Evolutionary conservation across 306 rosid genomes (phyloP), one percentile per base, ranked within the genome.

Genomic region (Prunus salicina): DNA sequence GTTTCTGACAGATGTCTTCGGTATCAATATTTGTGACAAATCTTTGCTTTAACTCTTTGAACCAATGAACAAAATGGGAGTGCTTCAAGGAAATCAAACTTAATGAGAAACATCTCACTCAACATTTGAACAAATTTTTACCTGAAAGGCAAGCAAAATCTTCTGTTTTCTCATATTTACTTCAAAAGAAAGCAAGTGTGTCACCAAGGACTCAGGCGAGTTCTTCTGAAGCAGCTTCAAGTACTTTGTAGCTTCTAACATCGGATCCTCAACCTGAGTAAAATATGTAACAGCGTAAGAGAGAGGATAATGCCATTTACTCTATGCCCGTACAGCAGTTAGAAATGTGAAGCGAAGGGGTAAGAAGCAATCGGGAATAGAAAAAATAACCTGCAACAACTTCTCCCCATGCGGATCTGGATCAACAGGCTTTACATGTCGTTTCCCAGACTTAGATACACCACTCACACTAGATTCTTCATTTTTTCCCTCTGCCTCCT

Each of bases 401-500:
- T 92, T 95, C 81, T 92, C 93, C 57, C 97, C 99, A 12, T 84
- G 84, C 4, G 99, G 99, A 86, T 95, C 97, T 65, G 91, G 90
- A 82, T 95, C 99, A 25, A 89, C 97, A 81, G 96, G 92, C 77
- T 95, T 95, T 67, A 85, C 93, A 80, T 89, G 85, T 12, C 92
- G 90, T 75, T 95, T 95, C 72, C 99, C 99, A 71, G 96, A 87
- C 83, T 89, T 95, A 3, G 97, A 92, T 52, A 76, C 83, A 38
- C 86, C 86, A 34, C 79, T 69, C 20, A 87, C 77, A 87, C 82
- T 89, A 34, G 81, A 83, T 79, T 95, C 99, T 84, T 89, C 99
- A 72, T 84, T 91, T 81, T 92, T 95, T 71, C 78, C 97, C 76
- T 92, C 97, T 14, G 97, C 97, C 96, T 92, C 97, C 99, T 95